phyloP scores from a whole-genome alignment of 2,329 filamentous ascomycete species.

The Monosporascus cannonballus region DNA sequence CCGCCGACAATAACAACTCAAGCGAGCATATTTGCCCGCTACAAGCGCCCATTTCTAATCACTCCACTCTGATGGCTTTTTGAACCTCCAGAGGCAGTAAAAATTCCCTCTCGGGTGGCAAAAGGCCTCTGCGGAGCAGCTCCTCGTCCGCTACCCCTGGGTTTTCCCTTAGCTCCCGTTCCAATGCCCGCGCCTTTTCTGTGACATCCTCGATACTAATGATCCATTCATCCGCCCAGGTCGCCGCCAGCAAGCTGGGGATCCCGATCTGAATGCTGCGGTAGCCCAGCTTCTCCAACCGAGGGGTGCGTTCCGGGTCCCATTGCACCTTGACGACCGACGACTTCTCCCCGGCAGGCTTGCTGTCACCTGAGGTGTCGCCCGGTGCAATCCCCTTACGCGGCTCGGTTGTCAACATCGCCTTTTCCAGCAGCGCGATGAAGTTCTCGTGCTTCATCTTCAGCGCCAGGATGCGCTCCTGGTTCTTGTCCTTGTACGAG shows the following conservation, averaged over 20 bases:
- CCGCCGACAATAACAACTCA: no score
- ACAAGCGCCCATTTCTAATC: neutral
- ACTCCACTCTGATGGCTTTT: neutral
- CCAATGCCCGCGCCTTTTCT: conserved; percentile 41
- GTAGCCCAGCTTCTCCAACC: conserved; percentile 38
- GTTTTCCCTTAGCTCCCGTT: conserved; percentile 36
- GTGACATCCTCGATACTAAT: conserved; percentile 54
- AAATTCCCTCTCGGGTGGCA: conserved; percentile 41
- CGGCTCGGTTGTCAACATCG: conserved; percentile 26
- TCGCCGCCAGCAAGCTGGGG: conserved; percentile 35
- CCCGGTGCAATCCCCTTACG: conserved; percentile 3
- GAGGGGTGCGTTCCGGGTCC: conserved; percentile 52
- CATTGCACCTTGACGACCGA: conserved; percentile 51
- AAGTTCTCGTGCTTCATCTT: conserved; percentile 47
- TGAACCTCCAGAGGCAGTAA: conserved; percentile 22
- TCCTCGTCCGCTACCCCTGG: conserved; percentile 27
- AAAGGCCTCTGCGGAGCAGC: conserved; percentile 30
- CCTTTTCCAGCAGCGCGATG: conserved; percentile 35
- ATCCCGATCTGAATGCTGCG: conserved; percentile 59
- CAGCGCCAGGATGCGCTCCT: conserved; percentile 52
- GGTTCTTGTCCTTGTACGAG: conserved; percentile 47
- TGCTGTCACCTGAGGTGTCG: conserved; percentile 2
- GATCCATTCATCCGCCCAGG: conserved; percentile 47
- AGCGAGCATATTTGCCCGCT: no score
- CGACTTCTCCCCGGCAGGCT: conserved; percentile 12